Base-by-base conservation (phyloP, 1,284 basidiomycete genomes). In the Ceratorhiza oryzae-sativae region DNA sequence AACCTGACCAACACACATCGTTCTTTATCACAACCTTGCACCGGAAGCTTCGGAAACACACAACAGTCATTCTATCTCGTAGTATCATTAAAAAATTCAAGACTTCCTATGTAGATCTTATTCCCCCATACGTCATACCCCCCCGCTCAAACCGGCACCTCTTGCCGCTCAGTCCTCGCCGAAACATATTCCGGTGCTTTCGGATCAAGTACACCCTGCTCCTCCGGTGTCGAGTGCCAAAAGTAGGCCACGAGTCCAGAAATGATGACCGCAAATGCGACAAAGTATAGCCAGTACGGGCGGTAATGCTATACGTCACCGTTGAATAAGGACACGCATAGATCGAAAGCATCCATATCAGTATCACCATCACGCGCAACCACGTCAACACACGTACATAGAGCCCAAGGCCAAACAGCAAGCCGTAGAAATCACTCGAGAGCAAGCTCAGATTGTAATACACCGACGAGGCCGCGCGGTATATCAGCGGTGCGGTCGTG, bases 211-310 rank as follows among this genome's bases (percentile, higher is more conserved):
- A 84, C 83, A 36, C 91, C 91, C 80, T 93, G 91, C 73, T 90
- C 87, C 78, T 92, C 91, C 74, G 91, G 92, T 46, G 88, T 88
- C 15, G 89, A 86, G 77, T 85, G 82, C 91, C 92, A 94, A 83
- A 93, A 94, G 81, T 94, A 94, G 48, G 89, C 84, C 76, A 94
- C 80, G 6, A 94, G 84, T 2, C 92, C 92, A n/a, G 81, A 45
- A 55, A 93, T 79, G 72, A 92, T 87, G 9, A 92, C 83, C 0
- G 80, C 84, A 77, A 90, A 93, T 0, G 92, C 85, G 72, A 88
- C 81, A 80, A 94, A 94, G 83, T 94, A 93, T 12, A 94, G 84
- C 91, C 91, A 94, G 82, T 87, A 94, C 1, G 91, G 91, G 30
- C 81, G 80, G 81, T 87, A 93, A 75, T 92, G 89, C 91, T 93